A percentile compares a stretch with the other conserved stretches of the same genome.
Evolutionary conservation across 2,329 filamentous ascomycete species (phyloP).

Genomic region (Pseudogymnoascus sp.): DNA sequence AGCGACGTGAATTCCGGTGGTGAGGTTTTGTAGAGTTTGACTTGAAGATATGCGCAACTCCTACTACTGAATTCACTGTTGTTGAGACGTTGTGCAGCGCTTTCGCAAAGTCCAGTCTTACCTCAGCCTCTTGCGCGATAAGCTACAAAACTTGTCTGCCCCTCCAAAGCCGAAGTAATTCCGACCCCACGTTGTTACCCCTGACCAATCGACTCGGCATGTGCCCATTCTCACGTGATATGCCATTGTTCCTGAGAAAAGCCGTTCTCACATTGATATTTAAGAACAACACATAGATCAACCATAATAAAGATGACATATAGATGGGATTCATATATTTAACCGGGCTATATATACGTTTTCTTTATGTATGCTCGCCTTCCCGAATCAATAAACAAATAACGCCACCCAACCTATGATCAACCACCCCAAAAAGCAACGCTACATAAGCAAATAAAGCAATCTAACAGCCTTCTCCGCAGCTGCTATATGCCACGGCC

Average conservation of each 20-base stretch:
- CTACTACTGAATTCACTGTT: not conserved
- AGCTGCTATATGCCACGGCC: constrained; percentile 70
- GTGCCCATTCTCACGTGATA: not conserved
- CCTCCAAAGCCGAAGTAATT: constrained; percentile 3
- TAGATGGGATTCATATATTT: not conserved
- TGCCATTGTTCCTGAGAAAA: not conserved
- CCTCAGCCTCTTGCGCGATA: not conserved
- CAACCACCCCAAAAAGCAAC: constrained; percentile 1
- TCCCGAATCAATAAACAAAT: not conserved
- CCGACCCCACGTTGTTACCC: constrained; percentile 7
- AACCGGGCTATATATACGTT: not conserved
- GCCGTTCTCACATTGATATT: not conserved
- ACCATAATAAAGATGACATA: not conserved
- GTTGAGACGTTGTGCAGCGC: not conserved
- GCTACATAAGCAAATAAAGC: constrained; percentile 55
- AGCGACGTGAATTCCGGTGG: not conserved
- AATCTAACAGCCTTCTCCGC: constrained; percentile 60
- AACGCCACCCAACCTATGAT: not conserved
- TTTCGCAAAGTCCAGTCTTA: constrained; percentile 3
- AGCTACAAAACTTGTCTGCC: constrained; percentile 7
- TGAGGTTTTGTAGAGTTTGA: not conserved
- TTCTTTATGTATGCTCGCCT: not conserved
- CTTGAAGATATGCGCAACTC: not conserved
- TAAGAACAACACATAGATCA: not conserved
- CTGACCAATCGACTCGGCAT: constrained; percentile 2